Conservation (phyloP, 768 basidiomycete genomes). For the Lactifluus echinatus region DNA sequence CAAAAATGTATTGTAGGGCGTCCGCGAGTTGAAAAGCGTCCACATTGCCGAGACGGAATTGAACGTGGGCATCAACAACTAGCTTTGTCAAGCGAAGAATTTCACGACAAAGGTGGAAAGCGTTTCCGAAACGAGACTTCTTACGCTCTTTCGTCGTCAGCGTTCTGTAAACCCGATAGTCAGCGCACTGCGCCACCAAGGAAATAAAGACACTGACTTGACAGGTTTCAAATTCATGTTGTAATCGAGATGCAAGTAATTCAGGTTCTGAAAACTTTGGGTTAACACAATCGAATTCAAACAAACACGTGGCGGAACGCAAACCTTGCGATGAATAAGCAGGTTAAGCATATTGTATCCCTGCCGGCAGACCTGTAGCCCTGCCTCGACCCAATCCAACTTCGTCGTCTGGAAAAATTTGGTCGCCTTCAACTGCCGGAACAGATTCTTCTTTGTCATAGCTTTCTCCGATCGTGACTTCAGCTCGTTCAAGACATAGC, state of each 20-base stretch:
- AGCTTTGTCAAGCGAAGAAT: conserved; percentile 96
- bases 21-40: conserved; percentile 99
- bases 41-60: conserved; percentile 96
- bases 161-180: conserved; percentile 47
- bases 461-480: conserved; percentile 86
- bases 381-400: conserved; percentile 98
- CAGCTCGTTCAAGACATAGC: conserved; percentile 91
- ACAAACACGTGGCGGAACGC: conserved; percentile 5
- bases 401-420: conserved; percentile 99
- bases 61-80: conserved; percentile 97
- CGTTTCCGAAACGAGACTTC: conserved; percentile 99
- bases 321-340: conserved; percentile 93
- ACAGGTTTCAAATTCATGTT: conserved; percentile 99
- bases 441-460: conserved; percentile 96
- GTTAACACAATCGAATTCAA: conserved; percentile 2
- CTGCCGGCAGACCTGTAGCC: conserved; percentile 95
- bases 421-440: conserved; percentile 93
- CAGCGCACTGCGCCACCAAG: conserved; percentile 6
- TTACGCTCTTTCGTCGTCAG: conserved; percentile 99
- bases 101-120: conserved; percentile 96
- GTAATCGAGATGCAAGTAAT: conserved; percentile 93
- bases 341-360: conserved; percentile 99
- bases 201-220: conserved; percentile 39
- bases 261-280: conserved; percentile 54
- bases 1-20: conserved; percentile 95